Conservation (phyloP, 768 basidiomycete genomes). For the Pisolithus microcarpus region DNA sequence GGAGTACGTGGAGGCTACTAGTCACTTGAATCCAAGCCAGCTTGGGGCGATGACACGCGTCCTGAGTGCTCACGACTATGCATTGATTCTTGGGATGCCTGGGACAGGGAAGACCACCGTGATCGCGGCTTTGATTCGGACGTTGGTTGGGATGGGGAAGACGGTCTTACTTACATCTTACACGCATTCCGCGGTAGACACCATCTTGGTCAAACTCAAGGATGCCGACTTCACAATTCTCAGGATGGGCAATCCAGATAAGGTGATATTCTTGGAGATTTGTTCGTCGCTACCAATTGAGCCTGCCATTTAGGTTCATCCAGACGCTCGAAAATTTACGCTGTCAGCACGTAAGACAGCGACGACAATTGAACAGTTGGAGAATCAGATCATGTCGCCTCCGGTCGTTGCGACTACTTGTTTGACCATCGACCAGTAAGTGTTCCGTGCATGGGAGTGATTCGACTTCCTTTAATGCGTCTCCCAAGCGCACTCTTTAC, state of each 20-base stretch:
- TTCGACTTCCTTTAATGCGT: neutral
- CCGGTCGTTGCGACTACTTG: conserved; percentile 96
- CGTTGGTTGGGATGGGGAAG: conserved; percentile 74
- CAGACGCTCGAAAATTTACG: conserved; percentile 67
- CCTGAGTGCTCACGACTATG: conserved; percentile 79
- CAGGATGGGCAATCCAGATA: conserved; percentile 85
- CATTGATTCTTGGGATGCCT: conserved; percentile 93
- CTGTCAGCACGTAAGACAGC: conserved; percentile 49
- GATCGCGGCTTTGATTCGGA: conserved; percentile 79
- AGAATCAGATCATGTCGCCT: conserved; percentile 76
- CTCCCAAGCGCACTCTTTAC: conserved; percentile 68
- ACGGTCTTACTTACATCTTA: conserved; percentile 86
- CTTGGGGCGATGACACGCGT: conserved; percentile 63
- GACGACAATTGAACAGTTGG: conserved; percentile 72
- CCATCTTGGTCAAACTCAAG: conserved; percentile 80
- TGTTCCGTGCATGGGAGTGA: conserved; percentile 8
- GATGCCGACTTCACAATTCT: conserved; percentile 67
- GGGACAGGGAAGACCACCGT: conserved; percentile 98
- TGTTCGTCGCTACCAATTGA: neutral
- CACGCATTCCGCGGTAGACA: conserved; percentile 98
- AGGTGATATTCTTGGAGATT: conserved; percentile 41
- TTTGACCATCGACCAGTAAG: conserved; percentile 89
- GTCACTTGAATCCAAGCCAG: conserved; percentile 66
- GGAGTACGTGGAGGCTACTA: conserved; percentile 27
- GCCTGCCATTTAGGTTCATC: conserved; percentile 58